These are phyloP conservation scores for Acacia crassicarpa DNA, from an alignment of 306 rosid species.

Conservation along the genomic window DNA sequence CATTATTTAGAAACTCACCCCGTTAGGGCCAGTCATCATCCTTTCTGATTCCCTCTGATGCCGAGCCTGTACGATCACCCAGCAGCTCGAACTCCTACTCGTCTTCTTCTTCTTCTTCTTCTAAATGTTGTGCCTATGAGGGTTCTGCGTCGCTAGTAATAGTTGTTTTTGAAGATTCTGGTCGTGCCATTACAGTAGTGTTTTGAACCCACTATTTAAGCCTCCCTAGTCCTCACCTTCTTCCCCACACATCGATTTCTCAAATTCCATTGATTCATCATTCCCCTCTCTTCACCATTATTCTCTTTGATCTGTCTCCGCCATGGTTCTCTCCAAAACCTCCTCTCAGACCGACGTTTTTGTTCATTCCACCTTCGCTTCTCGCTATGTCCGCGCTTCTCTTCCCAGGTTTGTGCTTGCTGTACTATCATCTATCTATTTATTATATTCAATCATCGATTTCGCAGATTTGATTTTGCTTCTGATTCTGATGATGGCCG, in stretches of 20 bases:
- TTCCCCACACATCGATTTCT: background rate
- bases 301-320: background rate
- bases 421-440: background rate
- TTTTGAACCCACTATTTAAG: background rate
- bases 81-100: too few relatives aligned
- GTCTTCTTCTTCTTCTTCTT: too few relatives aligned
- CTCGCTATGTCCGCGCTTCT: slow-evolving; percentile 73
- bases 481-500: background rate
- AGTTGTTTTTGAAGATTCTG: too few relatives aligned
- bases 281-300: background rate
- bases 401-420: slow-evolving; percentile 63
- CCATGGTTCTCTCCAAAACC: slow-evolving; percentile 80
- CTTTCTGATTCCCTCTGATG: too few relatives aligned
- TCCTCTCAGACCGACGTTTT: slow-evolving; percentile 65
- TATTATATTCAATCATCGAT: background rate
- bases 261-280: background rate
- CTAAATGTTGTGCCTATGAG: too few relatives aligned
- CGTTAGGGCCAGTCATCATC: too few relatives aligned
- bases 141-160: too few relatives aligned
- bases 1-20: too few relatives aligned
- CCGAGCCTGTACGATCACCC: too few relatives aligned
- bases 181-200: too few relatives aligned
- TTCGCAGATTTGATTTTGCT: background rate
- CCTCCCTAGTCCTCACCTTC: background rate
- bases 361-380: slow-evolving; percentile 82